Percentiles rank a stretch among this genome's conserved stretches.
Conservation (phyloP, 2,329 filamentous ascomycete genomes). For the Monilinia fructicola region DNA sequence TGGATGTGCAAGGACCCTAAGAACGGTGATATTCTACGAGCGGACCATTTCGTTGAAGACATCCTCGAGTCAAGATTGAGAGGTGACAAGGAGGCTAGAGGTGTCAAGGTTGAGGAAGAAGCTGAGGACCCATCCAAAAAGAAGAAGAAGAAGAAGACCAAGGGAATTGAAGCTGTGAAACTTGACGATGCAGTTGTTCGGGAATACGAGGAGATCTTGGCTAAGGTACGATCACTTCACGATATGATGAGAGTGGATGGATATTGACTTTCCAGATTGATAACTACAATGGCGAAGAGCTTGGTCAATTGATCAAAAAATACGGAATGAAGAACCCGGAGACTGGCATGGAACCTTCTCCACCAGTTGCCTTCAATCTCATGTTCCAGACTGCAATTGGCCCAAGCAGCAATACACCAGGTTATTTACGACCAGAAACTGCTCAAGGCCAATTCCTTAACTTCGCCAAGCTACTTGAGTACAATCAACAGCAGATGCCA, state of each 20-base stretch:
- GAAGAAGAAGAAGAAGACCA: conserved; percentile 92
- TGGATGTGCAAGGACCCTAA: conserved; percentile 99
- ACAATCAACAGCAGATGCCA: conserved; percentile 92
- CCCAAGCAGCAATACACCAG: conserved; percentile 81
- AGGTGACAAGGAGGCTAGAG: conserved; percentile 89
- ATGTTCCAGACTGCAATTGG: conserved; percentile 98
- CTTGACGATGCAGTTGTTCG: conserved; percentile 81
- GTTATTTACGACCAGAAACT: conserved; percentile 89
- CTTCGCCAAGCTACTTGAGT: conserved; percentile 93
- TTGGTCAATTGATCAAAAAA: conserved; percentile 85
- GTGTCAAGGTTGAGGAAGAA: conserved; percentile 74
- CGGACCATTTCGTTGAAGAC: conserved; percentile 95
- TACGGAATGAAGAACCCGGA: conserved; percentile 87
- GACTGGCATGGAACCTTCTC: conserved; percentile 72
- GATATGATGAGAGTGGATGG: neutral
- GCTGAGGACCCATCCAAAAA: conserved; percentile 71
- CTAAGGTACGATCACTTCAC: conserved; percentile 50
- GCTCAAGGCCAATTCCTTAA: conserved; percentile 97
- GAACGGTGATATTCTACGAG: conserved; percentile 93
- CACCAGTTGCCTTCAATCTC: conserved; percentile 91
- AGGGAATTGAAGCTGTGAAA: conserved; percentile 75
- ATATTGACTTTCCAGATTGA: conserved; percentile 61
- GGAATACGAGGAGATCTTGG: conserved; percentile 89
- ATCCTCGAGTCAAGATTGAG: conserved; percentile 84
- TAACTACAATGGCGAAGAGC: conserved; percentile 85